phyloP scores from a whole-genome alignment of 371 early-diverging fungal species.

The Basidiobolus meristosporus region DNA sequence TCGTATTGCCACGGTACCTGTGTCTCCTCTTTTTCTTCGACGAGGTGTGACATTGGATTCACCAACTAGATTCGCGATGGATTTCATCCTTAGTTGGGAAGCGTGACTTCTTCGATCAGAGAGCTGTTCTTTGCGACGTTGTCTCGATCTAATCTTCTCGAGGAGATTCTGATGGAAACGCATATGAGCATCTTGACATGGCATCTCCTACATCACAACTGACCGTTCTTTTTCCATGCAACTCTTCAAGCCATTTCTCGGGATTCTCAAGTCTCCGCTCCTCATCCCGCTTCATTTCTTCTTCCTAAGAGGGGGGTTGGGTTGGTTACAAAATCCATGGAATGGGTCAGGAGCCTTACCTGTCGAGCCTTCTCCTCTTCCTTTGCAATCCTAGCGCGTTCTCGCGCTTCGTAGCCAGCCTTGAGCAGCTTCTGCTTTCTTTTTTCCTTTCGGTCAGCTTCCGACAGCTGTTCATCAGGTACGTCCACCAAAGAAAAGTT shows the following conservation, averaged over 20 bases:
- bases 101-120: conserved; percentile 71
- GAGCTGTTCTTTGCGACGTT: conserved; percentile 49
- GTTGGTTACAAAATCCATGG: too few relatives aligned
- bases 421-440: conserved; percentile 65
- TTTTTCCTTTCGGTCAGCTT: conserved; percentile 63
- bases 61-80: conserved; percentile 63
- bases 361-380: conserved; percentile 44
- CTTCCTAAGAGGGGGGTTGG: conserved; percentile 23
- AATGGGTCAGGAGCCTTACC: too few relatives aligned
- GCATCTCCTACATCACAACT: not conserved
- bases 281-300: conserved; percentile 43
- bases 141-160: conserved; percentile 37
- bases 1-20: conserved; percentile 22
- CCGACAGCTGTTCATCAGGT: conserved; percentile 62
- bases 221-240: conserved; percentile 36
- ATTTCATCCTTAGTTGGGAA: conserved; percentile 65
- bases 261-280: conserved; percentile 43
- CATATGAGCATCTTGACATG: not conserved
- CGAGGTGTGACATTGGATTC: conserved; percentile 15
- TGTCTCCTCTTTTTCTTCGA: conserved; percentile 20
- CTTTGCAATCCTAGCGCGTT: conserved; percentile 53
- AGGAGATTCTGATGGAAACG: conserved; percentile 13
- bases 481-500: conserved; percentile 50
- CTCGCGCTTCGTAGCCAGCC: conserved; percentile 63
- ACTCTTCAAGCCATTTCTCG: conserved; percentile 47